Conservation (phyloP, 2,329 filamentous ascomycete genomes). For the Arthrobotrys megalospora region DNA sequence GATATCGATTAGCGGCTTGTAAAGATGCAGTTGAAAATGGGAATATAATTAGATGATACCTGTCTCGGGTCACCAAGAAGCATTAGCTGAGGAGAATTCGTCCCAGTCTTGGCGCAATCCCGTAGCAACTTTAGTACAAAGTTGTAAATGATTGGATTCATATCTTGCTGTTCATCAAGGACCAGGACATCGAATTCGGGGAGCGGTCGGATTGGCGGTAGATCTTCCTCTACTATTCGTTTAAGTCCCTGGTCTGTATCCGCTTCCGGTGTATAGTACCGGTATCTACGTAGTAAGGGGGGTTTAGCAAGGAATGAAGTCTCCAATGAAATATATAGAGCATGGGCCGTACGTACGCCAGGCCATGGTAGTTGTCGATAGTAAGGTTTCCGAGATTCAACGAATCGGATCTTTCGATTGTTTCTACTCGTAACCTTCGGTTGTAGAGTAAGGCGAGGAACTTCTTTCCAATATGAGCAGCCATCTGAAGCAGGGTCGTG, state of each 20-base stretch:
- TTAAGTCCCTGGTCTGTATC: constrained; percentile 62
- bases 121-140: constrained; percentile 59
- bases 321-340: neutral
- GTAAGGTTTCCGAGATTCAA: constrained; percentile 50
- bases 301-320: neutral
- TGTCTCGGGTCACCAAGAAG: constrained; percentile 61
- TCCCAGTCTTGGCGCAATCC: constrained; percentile 44
- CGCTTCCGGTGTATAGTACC: constrained; percentile 59
- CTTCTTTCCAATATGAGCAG: constrained; percentile 30
- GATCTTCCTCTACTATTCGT: constrained; percentile 56
- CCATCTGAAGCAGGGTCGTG: constrained; percentile 60
- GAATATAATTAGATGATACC: constrained; percentile 20
- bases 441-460: constrained; percentile 62
- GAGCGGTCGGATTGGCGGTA: constrained; percentile 38
- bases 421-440: constrained; percentile 54
- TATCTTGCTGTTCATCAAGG: constrained; percentile 62
- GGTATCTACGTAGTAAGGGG: constrained; percentile 19
- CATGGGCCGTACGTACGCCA: constrained; percentile 39
- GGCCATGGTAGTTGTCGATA: constrained; percentile 61
- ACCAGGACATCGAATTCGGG: constrained; percentile 59
- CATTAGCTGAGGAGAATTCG: constrained; percentile 45
- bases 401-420: constrained; percentile 43
- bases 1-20: neutral
- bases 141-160: constrained; percentile 61
- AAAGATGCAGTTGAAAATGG: neutral